Evolutionary conservation across 805 yeast species (phyloP).

Genomic region (Priceomyces fermenticarens): DNA sequence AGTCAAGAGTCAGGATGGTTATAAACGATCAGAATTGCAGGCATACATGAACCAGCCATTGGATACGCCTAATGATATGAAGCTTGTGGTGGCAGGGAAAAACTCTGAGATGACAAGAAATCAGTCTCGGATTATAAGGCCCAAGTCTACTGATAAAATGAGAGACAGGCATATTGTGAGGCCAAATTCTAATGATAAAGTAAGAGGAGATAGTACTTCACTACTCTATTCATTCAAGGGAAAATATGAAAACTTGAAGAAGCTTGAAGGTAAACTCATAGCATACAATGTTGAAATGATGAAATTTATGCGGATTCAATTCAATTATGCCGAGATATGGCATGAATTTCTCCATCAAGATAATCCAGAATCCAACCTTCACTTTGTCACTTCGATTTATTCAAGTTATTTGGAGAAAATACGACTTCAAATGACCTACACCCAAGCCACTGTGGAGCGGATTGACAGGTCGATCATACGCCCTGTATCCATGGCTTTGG

Average conservation of each 20-base stretch:
- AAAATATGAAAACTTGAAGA: slow-evolving; percentile 4
- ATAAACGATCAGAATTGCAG: background rate
- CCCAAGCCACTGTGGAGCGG: slow-evolving; percentile 3
- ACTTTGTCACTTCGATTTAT: slow-evolving; percentile 8
- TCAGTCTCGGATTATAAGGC: no score
- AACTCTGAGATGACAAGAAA: background rate
- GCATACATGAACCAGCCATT: slow-evolving; percentile 8
- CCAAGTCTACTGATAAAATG: no score
- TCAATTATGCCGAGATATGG: slow-evolving; percentile 8
- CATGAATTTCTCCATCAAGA: slow-evolving; percentile 5
- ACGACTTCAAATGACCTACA: slow-evolving; percentile 3
- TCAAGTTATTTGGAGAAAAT: slow-evolving; percentile 8
- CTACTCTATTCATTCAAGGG: slow-evolving; percentile 3
- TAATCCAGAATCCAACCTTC: background rate
- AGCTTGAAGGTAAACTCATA: slow-evolving; percentile 2
- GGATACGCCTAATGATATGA: slow-evolving; percentile 9
- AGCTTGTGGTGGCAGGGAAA: slow-evolving; percentile 5
- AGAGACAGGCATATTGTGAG: no score
- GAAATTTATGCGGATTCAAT: slow-evolving; percentile 4
- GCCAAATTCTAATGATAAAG: no score
- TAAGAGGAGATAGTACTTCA: no score
- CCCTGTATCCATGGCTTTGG: slow-evolving; percentile 5
- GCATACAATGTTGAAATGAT: background rate
- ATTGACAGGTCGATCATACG: slow-evolving; percentile 5
- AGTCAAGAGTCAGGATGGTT: slow-evolving; percentile 3